Evolutionary conservation across 2,329 filamentous ascomycete species (phyloP).

Genomic region (Cordyceps fumosorosea): DNA sequence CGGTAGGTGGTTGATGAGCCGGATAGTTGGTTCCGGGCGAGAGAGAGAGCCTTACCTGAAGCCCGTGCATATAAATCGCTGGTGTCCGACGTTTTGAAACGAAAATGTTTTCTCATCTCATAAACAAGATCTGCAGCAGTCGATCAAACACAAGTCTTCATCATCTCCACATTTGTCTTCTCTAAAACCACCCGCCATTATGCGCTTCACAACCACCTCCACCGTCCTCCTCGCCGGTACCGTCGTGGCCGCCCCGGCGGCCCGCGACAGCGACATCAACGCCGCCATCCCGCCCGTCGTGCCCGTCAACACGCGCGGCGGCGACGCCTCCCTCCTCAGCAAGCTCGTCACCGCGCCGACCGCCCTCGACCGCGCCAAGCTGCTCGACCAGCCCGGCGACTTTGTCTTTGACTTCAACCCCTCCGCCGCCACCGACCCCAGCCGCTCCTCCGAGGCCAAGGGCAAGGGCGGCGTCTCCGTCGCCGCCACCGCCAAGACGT

Average conservation of each 20-base stretch:
- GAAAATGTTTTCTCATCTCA: neutral
- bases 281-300: constrained; percentile 22
- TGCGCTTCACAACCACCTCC: constrained; percentile 15
- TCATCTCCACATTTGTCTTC: neutral
- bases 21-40: neutral
- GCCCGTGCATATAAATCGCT: neutral
- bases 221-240: constrained; percentile 14
- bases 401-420: constrained; percentile 39
- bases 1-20: neutral
- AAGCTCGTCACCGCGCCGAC: constrained; percentile 26
- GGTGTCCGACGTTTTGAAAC: neutral
- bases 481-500: constrained; percentile 38
- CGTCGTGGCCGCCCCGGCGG: constrained; percentile 14
- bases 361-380: constrained; percentile 25
- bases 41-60: neutral
- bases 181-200: neutral
- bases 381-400: constrained; percentile 29
- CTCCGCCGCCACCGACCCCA: constrained; percentile 16
- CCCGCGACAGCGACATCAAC: constrained; percentile 15
- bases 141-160: neutral
- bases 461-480: constrained; percentile 32
- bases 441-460: constrained; percentile 14
- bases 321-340: constrained; percentile 22
- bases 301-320: constrained; percentile 23
- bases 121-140: constrained; percentile 5